These are phyloP conservation scores for Schizochytrium sp. DNA, from an alignment of 108 stramenopile genomes.

Conservation along the genomic window DNA sequence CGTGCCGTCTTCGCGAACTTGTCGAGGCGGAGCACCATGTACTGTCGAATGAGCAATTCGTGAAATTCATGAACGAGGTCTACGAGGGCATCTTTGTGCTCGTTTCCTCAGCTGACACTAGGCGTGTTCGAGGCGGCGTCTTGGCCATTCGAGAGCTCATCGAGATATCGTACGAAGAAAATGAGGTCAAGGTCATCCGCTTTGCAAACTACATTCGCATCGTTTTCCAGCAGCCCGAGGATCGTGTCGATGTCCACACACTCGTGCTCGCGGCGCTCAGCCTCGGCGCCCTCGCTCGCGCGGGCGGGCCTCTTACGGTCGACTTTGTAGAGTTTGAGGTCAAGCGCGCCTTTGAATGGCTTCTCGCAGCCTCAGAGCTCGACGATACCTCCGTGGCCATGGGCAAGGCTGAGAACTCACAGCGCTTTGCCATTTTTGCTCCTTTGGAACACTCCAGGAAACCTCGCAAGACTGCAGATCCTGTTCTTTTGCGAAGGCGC, in stretches of 20 bases:
- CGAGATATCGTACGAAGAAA: not conserved
- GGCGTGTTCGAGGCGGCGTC: conserved; percentile 26
- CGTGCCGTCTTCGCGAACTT: conserved; percentile 22
- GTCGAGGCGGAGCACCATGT: conserved; percentile 39
- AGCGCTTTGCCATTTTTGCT: conserved; percentile 63
- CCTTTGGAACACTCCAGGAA: conserved; percentile 72
- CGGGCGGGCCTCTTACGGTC: conserved; percentile 53
- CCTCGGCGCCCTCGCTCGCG: conserved; percentile 74
- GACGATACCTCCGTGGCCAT: not conserved
- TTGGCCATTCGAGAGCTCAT: conserved; percentile 46
- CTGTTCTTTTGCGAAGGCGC: conserved; percentile 78
- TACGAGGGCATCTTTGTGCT: conserved; percentile 34
- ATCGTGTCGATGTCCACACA: not conserved
- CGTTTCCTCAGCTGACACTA: conserved; percentile 15
- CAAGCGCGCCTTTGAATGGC: conserved; percentile 78
- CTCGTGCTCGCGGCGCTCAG: conserved; percentile 62
- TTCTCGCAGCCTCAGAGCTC: conserved; percentile 65
- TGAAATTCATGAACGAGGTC: conserved; percentile 40
- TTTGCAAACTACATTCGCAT: conserved; percentile 76
- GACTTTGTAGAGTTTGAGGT: conserved; percentile 89
- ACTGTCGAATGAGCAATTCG: conserved; percentile 40
- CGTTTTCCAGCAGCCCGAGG: conserved; percentile 32
- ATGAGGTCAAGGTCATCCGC: conserved; percentile 63
- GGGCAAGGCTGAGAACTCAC: not conserved
- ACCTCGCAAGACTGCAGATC: conserved; percentile 53